phyloP scores from a whole-genome alignment of 1,284 basidiomycete species.

The Ustilago trichophora region DNA sequence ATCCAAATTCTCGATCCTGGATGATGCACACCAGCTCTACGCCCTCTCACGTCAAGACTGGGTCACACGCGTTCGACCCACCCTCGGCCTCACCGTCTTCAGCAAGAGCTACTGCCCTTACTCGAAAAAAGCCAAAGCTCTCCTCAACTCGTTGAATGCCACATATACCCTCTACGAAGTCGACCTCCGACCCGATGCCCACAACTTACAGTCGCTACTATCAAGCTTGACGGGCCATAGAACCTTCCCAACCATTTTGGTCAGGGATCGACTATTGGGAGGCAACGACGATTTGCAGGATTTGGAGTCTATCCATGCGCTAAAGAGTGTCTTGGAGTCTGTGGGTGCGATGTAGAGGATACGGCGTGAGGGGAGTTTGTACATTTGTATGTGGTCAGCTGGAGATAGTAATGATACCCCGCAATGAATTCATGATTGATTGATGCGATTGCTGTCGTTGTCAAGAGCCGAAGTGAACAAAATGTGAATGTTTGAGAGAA shows the following conservation, averaged over 20 bases:
- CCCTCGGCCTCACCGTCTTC: constrained; percentile 36
- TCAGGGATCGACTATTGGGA: constrained; percentile 28
- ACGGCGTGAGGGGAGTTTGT: too few relatives aligned
- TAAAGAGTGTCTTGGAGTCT: constrained; percentile 19
- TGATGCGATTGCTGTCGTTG: too few relatives aligned
- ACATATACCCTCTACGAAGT: constrained; percentile 38
- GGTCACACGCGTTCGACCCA: constrained; percentile 17
- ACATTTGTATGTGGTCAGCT: too few relatives aligned
- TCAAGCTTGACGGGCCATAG: constrained; percentile 28
- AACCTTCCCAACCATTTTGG: constrained; percentile 46
- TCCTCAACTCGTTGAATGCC: constrained; percentile 30
- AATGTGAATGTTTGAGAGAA: too few relatives aligned
- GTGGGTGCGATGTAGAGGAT: constrained; percentile 29
- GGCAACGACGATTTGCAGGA: constrained; percentile 39
- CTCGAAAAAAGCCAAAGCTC: constrained; percentile 30
- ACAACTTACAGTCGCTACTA: constrained; percentile 32
- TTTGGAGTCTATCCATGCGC: constrained; percentile 9
- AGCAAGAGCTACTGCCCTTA: constrained; percentile 51
- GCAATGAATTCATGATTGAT: too few relatives aligned
- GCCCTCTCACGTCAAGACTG: constrained; percentile 28
- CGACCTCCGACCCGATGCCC: constrained; percentile 29
- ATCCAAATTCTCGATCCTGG: constrained; percentile 12
- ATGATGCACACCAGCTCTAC: constrained; percentile 33
- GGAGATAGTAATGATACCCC: too few relatives aligned
- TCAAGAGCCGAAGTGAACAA: too few relatives aligned